A percentile compares a stretch with the other conserved stretches of the same genome.
Conservation (phyloP, 495 filamentous ascomycete genomes). For the Copromyces sp. region DNA sequence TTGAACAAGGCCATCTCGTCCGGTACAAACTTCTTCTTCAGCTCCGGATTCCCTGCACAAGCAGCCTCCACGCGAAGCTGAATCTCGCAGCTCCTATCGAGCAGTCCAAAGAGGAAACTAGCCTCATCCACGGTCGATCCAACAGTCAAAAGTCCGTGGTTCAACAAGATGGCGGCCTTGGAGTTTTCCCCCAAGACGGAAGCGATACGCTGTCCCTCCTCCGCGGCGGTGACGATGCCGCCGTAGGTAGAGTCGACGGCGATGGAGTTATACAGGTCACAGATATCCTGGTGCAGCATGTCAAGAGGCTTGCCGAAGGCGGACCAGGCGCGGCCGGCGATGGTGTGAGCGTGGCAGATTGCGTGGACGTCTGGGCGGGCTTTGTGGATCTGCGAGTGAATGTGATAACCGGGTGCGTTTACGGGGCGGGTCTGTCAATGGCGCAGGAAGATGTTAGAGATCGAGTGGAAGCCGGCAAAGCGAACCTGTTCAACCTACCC, state of each 20-base stretch:
- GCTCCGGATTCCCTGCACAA: conserved; percentile 17
- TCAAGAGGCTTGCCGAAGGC: conserved; percentile 45
- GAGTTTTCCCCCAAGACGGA: conserved; percentile 32
- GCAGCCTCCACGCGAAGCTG: conserved; percentile 43
- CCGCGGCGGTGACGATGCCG: conserved; percentile 43
- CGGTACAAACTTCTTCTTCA: conserved; percentile 33
- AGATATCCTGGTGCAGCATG: conserved; percentile 50
- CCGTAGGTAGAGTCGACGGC: conserved; percentile 46
- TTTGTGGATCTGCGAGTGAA: conserved; percentile 50
- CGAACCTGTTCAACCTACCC: not conserved
- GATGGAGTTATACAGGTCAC: conserved; percentile 40
- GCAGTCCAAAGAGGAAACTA: conserved; percentile 39
- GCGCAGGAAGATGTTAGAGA: not conserved
- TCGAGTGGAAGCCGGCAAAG: not conserved
- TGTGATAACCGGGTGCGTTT: conserved; percentile 62
- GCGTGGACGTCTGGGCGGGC: conserved; percentile 42
- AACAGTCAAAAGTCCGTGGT: conserved; percentile 47
- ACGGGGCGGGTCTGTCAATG: conserved; percentile 20
- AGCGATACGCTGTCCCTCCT: conserved; percentile 44
- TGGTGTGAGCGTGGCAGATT: conserved; percentile 46
- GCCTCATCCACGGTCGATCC: conserved; percentile 47
- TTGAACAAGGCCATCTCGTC: conserved; percentile 45
- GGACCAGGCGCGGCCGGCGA: conserved; percentile 43
- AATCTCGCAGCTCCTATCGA: conserved; percentile 42
- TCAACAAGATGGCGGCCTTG: conserved; percentile 41